A percentile compares a stretch with the other conserved stretches of the same genome.
Conservation (phyloP, 1,284 basidiomycete species). For the Phellopilus nigrolimitatus region DNA sequence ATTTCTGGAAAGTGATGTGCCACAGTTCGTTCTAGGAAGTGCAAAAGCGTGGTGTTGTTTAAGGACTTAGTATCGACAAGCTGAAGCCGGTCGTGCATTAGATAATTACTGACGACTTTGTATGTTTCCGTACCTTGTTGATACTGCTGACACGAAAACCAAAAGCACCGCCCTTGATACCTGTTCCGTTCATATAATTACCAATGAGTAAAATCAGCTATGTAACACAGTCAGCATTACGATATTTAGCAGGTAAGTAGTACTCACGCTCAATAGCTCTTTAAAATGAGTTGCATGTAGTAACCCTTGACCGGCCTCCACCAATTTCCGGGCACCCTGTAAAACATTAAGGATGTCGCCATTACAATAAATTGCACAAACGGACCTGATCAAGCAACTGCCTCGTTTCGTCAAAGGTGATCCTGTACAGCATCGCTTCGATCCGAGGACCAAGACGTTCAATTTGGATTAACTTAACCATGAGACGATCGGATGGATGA, state of each 20-base stretch:
- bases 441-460: conserved; percentile 89
- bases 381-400: conserved; percentile 64
- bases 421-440: conserved; percentile 91
- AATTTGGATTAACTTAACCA: conserved; percentile 96
- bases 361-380: conserved; percentile 18
- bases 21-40: conserved; percentile 91
- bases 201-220: conserved; percentile 92
- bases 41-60: conserved; percentile 88
- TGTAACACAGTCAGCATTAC: conserved; percentile 13
- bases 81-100: conserved; percentile 35
- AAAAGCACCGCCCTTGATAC: conserved; percentile 94
- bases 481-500: conserved; percentile 92
- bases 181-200: conserved; percentile 97
- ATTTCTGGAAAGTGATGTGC: conserved; percentile 85
- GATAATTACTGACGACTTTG: not conserved
- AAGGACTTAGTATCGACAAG: conserved; percentile 97
- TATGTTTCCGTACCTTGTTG: conserved; percentile 66
- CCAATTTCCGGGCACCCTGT: conserved; percentile 75
- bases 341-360: conserved; percentile 14
- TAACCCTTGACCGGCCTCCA: conserved; percentile 74
- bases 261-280: conserved; percentile 73
- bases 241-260: not conserved
- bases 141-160: conserved; percentile 98
- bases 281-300: conserved; percentile 81
- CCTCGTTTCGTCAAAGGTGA: conserved; percentile 81